Percentiles rank a stretch among this genome's conserved stretches.
These are phyloP conservation scores for Narthecium ossifragum DNA, from an alignment of 106 monocot genomes.

Conservation along the genomic window DNA sequence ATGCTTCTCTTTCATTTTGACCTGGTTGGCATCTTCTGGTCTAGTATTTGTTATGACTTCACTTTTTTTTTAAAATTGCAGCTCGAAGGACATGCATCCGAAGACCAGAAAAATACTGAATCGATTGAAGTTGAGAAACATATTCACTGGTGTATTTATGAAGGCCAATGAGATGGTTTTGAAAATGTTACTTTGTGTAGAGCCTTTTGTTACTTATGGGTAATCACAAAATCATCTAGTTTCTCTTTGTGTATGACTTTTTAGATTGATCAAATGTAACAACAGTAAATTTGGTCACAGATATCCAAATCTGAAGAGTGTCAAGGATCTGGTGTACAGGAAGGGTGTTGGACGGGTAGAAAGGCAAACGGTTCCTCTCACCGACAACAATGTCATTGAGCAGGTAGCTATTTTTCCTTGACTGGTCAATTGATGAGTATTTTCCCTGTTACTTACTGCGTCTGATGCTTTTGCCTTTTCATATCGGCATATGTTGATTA, in stretches of 20 bases:
- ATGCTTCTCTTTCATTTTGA: conserved; percentile 4
- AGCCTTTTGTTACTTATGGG: conserved; percentile 94
- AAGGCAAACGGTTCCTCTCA: conserved; percentile 63
- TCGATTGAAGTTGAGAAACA: conserved; percentile 50
- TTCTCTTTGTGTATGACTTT: background rate
- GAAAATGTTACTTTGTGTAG: conserved; percentile 60
- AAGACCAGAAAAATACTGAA: conserved; percentile 51
- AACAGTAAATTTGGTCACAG: conserved; percentile 37
- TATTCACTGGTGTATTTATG: conserved; percentile 73
- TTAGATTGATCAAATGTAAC: background rate
- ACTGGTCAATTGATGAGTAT: background rate
- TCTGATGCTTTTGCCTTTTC: too few relatives aligned
- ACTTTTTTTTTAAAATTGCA: conserved; percentile 16
- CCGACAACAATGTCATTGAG: conserved; percentile 79
- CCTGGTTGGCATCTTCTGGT: too few relatives aligned
- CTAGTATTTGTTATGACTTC: background rate
- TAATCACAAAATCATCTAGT: conserved; percentile 19
- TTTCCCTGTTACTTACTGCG: too few relatives aligned
- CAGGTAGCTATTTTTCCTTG: conserved; percentile 35
- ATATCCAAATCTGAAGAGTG: conserved; percentile 81
- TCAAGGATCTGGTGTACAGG: conserved; percentile 82
- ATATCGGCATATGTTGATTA: too few relatives aligned
- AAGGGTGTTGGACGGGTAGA: conserved; percentile 62
- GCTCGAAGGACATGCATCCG: conserved; percentile 69
- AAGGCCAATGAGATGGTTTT: conserved; percentile 49